Base-by-base conservation (phyloP, 129 eudicot species). In the Helianthus tuberosus region DNA sequence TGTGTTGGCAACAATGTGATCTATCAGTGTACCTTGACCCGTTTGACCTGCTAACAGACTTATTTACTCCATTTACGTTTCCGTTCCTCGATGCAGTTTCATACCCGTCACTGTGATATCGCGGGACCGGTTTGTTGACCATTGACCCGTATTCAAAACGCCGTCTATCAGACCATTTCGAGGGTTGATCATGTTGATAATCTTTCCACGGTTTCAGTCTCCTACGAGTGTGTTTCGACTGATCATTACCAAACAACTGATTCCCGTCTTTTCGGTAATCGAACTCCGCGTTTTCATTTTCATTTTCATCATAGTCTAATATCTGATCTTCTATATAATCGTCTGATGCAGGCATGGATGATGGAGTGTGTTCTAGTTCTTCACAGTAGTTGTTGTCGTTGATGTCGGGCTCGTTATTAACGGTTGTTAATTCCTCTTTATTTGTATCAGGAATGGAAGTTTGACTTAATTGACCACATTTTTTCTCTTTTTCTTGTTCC, bases 401-500 rank as follows among this genome's bases (percentile, higher is more conserved):
- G 66, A 48, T 35, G 75, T 69, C 57, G n/a, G 72, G 76, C 41
- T 85, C 89, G 73, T 85, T 84, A 13, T 84, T 83, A 75, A 68
- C 64, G 17, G 36, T 68, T 29, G 79, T 73, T 60, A 85, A 44
- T 15, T 74, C 73, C 23, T 79, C 88, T 51, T 72, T 83, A 47
- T 68, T 71, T 46, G 20, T 6, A 16, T 59, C 78, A 6, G 81
- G 84, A 54, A 54, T 52, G n/a, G 48, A 11, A 64, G 48, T 65
- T 50, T 83, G 76, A 63, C 73, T 69, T 16, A 82, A 63, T 64
- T 83, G 85, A 71, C 75, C 62, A 72, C 78, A 79, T 29, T 64
- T 79, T 53, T 84, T 86, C 59, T 89, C 96, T 38, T 82, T 83
- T 66, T 90, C 93, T 74, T 86, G 85, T 73, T 91, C 97, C 79